These are phyloP conservation scores for Penicillium sclerotigenum DNA, from an alignment of 2,329 filamentous ascomycete species.

Conservation along the genomic window DNA sequence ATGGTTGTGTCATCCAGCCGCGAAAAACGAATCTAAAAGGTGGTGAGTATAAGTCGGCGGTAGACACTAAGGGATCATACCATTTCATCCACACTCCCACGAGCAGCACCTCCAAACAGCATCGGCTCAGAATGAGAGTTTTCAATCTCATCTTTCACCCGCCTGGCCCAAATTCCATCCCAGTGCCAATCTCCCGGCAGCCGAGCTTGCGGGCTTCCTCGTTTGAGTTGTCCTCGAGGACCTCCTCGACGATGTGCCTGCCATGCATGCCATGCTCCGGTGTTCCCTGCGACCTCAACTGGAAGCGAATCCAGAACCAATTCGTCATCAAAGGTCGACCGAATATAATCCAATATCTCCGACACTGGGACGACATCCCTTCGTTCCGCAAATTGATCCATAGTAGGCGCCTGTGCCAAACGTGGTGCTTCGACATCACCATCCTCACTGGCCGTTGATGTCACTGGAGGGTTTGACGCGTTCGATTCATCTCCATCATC, in stretches of 20 bases:
- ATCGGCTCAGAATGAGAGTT: conserved; percentile 74
- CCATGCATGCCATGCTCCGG: conserved; percentile 94
- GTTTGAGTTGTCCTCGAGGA: conserved; percentile 34
- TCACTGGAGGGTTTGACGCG: background rate
- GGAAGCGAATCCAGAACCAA: conserved; percentile 73
- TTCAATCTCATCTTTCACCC: conserved; percentile 75
- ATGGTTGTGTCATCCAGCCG: conserved; percentile 36
- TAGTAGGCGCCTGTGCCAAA: conserved; percentile 12
- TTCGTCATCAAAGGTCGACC: conserved; percentile 76
- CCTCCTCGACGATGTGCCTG: conserved; percentile 60
- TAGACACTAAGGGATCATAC: conserved; percentile 44
- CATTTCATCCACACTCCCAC: conserved; percentile 62
- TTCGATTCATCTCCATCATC: background rate
- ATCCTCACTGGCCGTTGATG: background rate
- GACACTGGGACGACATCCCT: conserved; percentile 55
- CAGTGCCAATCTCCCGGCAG: conserved; percentile 90
- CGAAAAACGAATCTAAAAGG: conserved; percentile 39
- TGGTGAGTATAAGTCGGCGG: conserved; percentile 7
- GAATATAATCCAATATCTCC: conserved; percentile 75
- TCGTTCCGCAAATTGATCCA: conserved; percentile 18
- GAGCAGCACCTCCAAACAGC: conserved; percentile 65
- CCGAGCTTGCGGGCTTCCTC: conserved; percentile 48
- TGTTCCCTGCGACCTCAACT: conserved; percentile 79
- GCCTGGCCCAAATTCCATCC: conserved; percentile 94
- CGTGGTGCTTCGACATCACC: background rate